Conservation (phyloP, 2,329 filamentous ascomycete species). For the Cercospora janseana region DNA sequence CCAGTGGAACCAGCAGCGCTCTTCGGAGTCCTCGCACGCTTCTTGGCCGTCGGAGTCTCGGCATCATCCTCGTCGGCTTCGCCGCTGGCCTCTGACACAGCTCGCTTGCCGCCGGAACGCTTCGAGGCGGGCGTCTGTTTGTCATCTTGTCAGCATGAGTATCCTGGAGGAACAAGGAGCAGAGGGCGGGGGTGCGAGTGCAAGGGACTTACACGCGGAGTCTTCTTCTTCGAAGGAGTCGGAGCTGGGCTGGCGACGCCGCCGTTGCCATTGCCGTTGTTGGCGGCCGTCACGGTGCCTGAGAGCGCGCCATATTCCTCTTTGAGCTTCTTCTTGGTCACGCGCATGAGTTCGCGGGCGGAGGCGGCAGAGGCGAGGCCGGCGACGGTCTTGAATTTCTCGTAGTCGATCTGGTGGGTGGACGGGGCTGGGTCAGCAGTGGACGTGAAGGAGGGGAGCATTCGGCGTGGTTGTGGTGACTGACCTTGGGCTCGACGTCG, state of each 20-base stretch:
- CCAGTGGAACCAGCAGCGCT: too few relatives aligned
- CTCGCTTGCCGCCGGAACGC: conserved; percentile 12
- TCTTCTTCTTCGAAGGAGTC: conserved; percentile 2
- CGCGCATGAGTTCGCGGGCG: conserved; percentile 37
- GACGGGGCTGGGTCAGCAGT: background rate
- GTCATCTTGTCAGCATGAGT: background rate
- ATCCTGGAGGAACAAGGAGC: background rate
- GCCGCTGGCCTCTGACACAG: conserved; percentile 1
- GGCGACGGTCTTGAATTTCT: conserved; percentile 34
- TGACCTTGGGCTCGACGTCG: conserved; percentile 35
- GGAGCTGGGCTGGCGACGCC: too few relatives aligned
- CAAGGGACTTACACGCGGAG: background rate
- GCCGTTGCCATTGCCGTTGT: background rate
- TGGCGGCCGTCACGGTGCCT: conserved; percentile 4
- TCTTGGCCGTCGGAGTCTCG: too few relatives aligned
- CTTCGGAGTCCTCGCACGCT: background rate
- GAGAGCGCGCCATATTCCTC: conserved; percentile 30
- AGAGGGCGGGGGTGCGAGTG: background rate
- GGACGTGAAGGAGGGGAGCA: background rate
- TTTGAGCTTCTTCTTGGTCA: conserved; percentile 38
- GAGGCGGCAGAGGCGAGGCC: conserved; percentile 30
- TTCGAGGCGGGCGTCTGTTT: conserved; percentile 12
- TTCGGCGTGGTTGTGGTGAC: too few relatives aligned
- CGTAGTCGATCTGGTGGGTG: conserved; percentile 35
- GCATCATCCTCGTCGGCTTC: background rate